These are phyloP conservation scores for Rhodotorula toruloides DNA, from an alignment of 768 basidiomycete genomes.

Conservation along the genomic window DNA sequence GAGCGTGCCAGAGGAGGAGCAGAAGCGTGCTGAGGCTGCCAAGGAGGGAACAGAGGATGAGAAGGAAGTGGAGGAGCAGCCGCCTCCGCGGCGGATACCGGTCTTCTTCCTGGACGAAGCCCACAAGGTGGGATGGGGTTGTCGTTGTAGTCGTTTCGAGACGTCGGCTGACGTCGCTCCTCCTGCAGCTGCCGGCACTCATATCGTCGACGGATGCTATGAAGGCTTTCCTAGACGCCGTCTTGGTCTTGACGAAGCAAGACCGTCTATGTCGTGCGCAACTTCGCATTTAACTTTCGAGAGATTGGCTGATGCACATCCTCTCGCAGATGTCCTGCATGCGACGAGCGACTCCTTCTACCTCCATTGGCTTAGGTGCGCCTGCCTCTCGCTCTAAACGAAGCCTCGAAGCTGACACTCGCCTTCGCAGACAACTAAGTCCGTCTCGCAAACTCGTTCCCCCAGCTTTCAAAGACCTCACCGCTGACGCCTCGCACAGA, in stretches of 20 bases:
- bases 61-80: conserved; percentile 47
- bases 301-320: neutral
- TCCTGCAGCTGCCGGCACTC: conserved; percentile 55
- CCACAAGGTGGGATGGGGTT: conserved; percentile 58
- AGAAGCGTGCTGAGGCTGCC: neutral
- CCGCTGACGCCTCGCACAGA: neutral
- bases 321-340: conserved; percentile 28
- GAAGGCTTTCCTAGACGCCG: conserved; percentile 77
- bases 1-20: conserved; percentile 12
- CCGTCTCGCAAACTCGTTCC: neutral
- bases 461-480: no score
- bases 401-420: neutral
- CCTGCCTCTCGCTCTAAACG: neutral
- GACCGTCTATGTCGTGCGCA: conserved; percentile 72
- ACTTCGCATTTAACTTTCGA: conserved; percentile 54
- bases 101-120: conserved; percentile 82
- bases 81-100: conserved; percentile 62
- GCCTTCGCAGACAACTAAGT: neutral
- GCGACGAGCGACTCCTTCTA: conserved; percentile 33
- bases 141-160: neutral
- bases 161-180: conserved; percentile 1
- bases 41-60: conserved; percentile 42
- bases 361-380: conserved; percentile 15
- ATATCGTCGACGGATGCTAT: conserved; percentile 73
- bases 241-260: conserved; percentile 81